Evolutionary conservation across 1,284 basidiomycete species (phyloP), one percentile per base, ranked within the genome.

Genomic region (Trichosporon sp.): DNA sequence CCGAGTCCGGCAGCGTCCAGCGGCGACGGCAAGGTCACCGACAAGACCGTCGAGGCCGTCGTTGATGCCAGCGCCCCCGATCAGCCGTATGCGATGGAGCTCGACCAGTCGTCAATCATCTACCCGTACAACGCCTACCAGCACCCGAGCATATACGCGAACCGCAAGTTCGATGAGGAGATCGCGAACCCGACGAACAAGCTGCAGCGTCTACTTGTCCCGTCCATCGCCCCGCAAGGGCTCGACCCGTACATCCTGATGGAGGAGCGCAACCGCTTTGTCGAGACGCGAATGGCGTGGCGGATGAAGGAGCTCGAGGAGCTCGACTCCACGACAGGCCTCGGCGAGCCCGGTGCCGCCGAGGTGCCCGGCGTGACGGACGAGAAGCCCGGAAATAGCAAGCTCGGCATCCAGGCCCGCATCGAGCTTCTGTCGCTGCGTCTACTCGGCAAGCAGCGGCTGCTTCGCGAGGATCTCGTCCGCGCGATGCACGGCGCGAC

Each of bases 101-200:
- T 93, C 79, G 89, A 96, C 78, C 85, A 88, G 62, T 86, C 88
- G 71, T 94, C 92, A 2, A 87, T 89, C 65, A 90, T 98, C 69
- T 96, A 97, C 78, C 96, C 96, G 0, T 98, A 96, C 86, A 98
- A 98, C 81, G 90, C 95, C n/a, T 97, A 90, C 81, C 86, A 87
- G 29, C 89, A 95, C 77, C 96, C 96, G 0, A 91, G 92, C 76
- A 87, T 90, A 3, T 85, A 84, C 65, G 82, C 86, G 65, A 89
- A 91, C 75, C 88, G 92, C 72, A 86, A 87, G 60, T 81, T 88
- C 67, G 89, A 80, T 64, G 77, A 78, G 9, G 78, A 81, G 66
- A 73, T 81, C 68, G 63, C 76, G 27, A 77, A 81, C 65, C 82
- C 81, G 12, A 74, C 79, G 64, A 80, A 75, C 73, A 81, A 80